Base-by-base conservation (phyloP, 1,139 yeast species). In the Petasospora fabianii region DNA sequence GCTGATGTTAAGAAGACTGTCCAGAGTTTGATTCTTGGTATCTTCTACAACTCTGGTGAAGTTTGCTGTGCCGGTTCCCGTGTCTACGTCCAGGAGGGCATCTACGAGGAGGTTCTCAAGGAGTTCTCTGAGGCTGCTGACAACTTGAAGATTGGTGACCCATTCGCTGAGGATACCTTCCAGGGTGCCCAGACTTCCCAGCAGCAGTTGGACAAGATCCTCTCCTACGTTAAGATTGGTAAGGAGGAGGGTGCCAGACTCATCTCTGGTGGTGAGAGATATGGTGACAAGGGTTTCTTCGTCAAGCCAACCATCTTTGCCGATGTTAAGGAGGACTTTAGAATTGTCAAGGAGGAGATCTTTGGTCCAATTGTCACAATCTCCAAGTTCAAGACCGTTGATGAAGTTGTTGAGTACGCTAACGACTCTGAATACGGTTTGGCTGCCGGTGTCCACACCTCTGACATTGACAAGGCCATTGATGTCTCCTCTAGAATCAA, bases 21-120 rank as follows among this genome's bases (percentile, higher is more conserved):
- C 46, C 69, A 73, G 53, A 71, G 77, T 69, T 71, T 79, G 50
- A 65, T 74, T 47, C 55, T 68, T 31, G 86, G 85, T 61, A 80
- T 81, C 57, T 78, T 77, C 77, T 83, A 75, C 75, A 85, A 85
- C 71, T 77, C 85, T 53, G 95, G 95, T 64, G 95, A 85, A 67
- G 90, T 83, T 41, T 85, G 95, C 67, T 80, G 85, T 61, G 95
- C 95, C 32, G 92, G 94, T 53, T 84, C 95, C 40, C 80, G 95
- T 64, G 68, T 85, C 44, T 81, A 78, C 61, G 77, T 85, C 48
- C 95, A 85, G 66, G 90, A 82, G 54, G 78, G 73, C 40, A 66
- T 84, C 55, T 83, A 86, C 65, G 92, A 84, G 53, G 69, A 77
- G 58, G 72, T 84, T 48, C 61, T 84, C 37, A 69, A 64, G 43